Conservation (phyloP, 495 filamentous ascomycete species). For the Daldinia loculata region DNA sequence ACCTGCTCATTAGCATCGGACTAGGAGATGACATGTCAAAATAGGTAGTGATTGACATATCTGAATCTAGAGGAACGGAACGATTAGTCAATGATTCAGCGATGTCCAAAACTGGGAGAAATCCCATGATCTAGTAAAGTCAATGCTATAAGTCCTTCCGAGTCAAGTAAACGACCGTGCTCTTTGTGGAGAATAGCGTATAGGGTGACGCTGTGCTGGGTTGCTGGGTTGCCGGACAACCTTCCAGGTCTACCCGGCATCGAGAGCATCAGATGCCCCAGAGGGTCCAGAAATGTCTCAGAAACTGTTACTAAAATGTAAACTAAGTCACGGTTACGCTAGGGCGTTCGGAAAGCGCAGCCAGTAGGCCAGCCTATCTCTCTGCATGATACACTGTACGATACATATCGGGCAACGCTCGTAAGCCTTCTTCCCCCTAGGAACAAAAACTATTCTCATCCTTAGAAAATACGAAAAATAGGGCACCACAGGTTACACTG, state of each 20-base stretch:
- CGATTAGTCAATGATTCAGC: slow-evolving; percentile 7
- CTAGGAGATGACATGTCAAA: slow-evolving; percentile 24
- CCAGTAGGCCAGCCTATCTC: not conserved
- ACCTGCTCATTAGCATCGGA: slow-evolving; percentile 17
- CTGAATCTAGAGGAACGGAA: slow-evolving; percentile 14
- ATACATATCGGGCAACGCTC: not conserved
- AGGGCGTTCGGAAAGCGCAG: not conserved
- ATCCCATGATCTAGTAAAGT: slow-evolving; percentile 26
- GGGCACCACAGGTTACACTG: slow-evolving; percentile 1
- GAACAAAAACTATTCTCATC: not conserved
- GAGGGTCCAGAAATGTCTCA: slow-evolving; percentile 22
- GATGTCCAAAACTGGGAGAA: slow-evolving; percentile 26
- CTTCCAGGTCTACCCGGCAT: not conserved
- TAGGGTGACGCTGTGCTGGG: slow-evolving; percentile 9
- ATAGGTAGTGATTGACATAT: slow-evolving; percentile 27
- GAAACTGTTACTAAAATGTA: slow-evolving; percentile 4
- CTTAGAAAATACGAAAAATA: not conserved
- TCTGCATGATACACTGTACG: not conserved
- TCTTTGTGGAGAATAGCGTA: slow-evolving; percentile 6
- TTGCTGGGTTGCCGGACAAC: not conserved
- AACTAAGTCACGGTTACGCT: not conserved
- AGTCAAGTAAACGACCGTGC: slow-evolving; percentile 17
- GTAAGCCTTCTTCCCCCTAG: not conserved
- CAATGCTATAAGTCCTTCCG: slow-evolving; percentile 17
- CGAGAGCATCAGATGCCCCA: slow-evolving; percentile 18